Percentiles rank a stretch among this genome's conserved stretches.
These are phyloP conservation scores for Nicotiana tabacum DNA, from an alignment of 257 asterid species.

Conservation along the genomic window DNA sequence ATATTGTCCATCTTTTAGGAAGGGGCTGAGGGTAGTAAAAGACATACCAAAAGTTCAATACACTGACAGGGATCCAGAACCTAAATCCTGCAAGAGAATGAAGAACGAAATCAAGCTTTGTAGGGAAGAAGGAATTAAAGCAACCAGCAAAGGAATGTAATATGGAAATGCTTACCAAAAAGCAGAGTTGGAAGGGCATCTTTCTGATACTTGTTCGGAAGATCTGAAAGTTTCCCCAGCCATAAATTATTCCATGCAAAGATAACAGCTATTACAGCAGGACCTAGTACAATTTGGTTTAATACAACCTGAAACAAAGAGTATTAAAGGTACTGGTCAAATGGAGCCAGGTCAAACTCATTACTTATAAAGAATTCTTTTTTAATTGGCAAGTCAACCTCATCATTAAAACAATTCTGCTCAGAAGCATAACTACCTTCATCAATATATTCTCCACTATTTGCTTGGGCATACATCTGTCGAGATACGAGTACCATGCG, in stretches of 20 bases:
- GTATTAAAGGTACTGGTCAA: conserved; percentile 5
- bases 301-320: conserved; percentile 53
- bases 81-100: conserved; percentile 60
- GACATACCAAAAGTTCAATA: conserved; percentile 84
- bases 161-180: conserved; percentile 42
- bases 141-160: not conserved
- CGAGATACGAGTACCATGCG: conserved; percentile 86
- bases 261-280: conserved; percentile 69
- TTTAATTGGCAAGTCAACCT: not conserved
- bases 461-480: conserved; percentile 68
- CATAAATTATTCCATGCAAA: conserved; percentile 94
- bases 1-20: not conserved
- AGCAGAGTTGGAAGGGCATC: conserved; percentile 84
- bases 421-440: conserved; percentile 41
- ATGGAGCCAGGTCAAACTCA: not conserved
- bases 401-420: not conserved
- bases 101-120: not conserved
- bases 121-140: conserved; percentile 3
- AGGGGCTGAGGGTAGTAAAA: not conserved
- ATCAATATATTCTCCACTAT: conserved; percentile 45
- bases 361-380: not conserved
- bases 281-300: conserved; percentile 83
- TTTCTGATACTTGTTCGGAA: conserved; percentile 77
- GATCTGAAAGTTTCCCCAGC: conserved; percentile 81
- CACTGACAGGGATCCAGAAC: conserved; percentile 96